A percentile compares a stretch with the other conserved stretches of the same genome.
phyloP scores from a whole-genome alignment of 192 early-diverging fungal species.

The Gigaspora rosea region DNA sequence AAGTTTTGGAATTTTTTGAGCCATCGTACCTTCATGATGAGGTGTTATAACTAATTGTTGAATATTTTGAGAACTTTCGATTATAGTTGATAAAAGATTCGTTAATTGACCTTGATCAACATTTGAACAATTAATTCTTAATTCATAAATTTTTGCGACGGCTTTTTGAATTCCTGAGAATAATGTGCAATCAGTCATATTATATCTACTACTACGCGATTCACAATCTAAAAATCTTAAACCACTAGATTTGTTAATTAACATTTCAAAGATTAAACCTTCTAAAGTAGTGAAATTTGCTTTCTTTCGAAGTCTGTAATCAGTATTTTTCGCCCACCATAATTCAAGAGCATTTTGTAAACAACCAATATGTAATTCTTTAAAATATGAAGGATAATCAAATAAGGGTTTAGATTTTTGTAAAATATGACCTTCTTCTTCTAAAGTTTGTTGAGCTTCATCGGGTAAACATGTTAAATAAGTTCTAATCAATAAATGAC shows the following conservation, averaged over 20 bases:
- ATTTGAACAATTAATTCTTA: not conserved
- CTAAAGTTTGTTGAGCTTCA: not conserved
- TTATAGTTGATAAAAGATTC: not conserved
- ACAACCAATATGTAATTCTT: constrained; percentile 5
- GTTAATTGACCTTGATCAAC: not conserved
- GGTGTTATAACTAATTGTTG: not conserved
- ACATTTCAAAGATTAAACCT: not conserved
- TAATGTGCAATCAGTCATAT: not conserved
- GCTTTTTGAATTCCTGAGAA: constrained; percentile 1
- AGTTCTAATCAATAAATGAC: not conserved
- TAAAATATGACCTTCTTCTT: not conserved
- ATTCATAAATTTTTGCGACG: not conserved
- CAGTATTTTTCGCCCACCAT: not conserved
- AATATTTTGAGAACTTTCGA: constrained; percentile 11
- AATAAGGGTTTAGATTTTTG: not conserved
- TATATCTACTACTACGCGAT: not conserved
- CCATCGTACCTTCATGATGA: not conserved
- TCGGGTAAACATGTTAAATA: constrained; percentile 15
- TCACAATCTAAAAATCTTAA: constrained; percentile 8
- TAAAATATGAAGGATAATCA: constrained; percentile 17
- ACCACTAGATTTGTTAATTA: constrained; percentile 16
- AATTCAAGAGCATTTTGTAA: not conserved
- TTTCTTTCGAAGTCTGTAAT: constrained; percentile 6
- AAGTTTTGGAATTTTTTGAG: constrained; percentile 2
- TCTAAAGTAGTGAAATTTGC: not conserved